Conservation (phyloP, 805 yeast genomes). For the Schizosaccharomyces cryophilus region DNA sequence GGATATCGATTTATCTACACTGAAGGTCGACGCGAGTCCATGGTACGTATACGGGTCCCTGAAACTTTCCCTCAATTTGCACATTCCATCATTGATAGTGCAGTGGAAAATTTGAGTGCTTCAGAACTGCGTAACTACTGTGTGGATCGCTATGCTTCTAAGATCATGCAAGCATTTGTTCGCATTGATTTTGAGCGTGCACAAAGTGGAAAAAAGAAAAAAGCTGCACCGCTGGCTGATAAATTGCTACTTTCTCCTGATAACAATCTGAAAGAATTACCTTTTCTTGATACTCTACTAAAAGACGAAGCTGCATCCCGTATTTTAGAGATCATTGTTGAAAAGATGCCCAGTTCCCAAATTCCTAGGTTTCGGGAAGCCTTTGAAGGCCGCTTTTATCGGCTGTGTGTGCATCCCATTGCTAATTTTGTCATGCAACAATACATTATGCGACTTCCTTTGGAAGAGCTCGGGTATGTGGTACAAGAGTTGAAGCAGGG, state of each 20-base stretch:
- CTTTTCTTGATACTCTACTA: constrained; percentile 42
- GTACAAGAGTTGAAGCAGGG: background rate
- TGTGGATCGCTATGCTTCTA: background rate
- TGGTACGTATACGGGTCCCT: background rate
- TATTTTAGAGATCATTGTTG: constrained; percentile 50
- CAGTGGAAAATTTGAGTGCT: background rate
- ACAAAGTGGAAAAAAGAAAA: background rate
- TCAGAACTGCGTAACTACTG: background rate
- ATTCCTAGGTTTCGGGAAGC: constrained; percentile 42
- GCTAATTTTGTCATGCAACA: background rate
- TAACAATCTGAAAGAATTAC: background rate
- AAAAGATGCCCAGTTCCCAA: constrained; percentile 37
- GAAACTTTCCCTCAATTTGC: background rate
- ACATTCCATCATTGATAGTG: background rate
- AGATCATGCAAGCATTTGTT: background rate
- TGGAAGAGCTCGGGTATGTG: background rate
- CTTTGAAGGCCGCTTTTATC: constrained; percentile 47
- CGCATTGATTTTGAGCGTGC: background rate
- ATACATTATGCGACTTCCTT: background rate
- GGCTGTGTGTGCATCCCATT: constrained; percentile 17
- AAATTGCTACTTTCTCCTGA: background rate
- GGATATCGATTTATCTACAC: background rate
- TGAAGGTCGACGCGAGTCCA: background rate
- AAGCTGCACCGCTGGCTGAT: background rate
- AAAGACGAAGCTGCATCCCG: constrained; percentile 85